Evolutionary conservation across 2,329 filamentous ascomycete species (phyloP), one percentile per base, ranked within the genome.

Genomic region (Pezicula carpinea): DNA sequence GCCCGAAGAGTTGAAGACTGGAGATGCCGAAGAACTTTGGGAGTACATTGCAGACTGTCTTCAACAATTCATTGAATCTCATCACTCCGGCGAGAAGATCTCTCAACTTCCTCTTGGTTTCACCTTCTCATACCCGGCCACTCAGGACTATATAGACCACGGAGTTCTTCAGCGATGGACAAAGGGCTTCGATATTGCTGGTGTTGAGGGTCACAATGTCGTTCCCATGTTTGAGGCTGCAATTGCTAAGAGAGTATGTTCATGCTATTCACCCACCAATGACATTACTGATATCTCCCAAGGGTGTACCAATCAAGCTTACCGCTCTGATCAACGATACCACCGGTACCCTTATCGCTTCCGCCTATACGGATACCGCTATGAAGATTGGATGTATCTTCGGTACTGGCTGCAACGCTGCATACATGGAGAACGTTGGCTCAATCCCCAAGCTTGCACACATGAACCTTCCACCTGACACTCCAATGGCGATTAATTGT

Each of bases 311-410:
- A 39, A 95, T 97, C 71, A 95, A 91, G 71, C 76, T 97, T 47
- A 87, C 87, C 19, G 93, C 93, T 31, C 71, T 99, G 66, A 93
- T 97, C 71, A 99, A 99, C 67, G 93, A 99, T 67, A 99, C 93
- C 40, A 97, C 92, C 15, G 93, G 93, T 60, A 99, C 93, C 26
- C 75, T 99, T 61, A 95, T 99, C 62, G 93, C 93, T 51, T 97
- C 92, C 21, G 86, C 89, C 23, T 99, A 99, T 71, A 97, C 92
- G n/a, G 91, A 99, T 65, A 74, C 84, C 39, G 82, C 84, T 58
- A 95, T 96, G 80, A 90, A 83, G 71, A 93, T 97, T 61, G 93
- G 93, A 47, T 96, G 92, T 69, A 99, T 99, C 64, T 99, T 99
- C 62, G 93, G 93, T 59, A 99, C 93, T 11, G 93, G 93, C 50